phyloP scores from a whole-genome alignment of 2,329 filamentous ascomycete species.

The Fusarium sp. region DNA sequence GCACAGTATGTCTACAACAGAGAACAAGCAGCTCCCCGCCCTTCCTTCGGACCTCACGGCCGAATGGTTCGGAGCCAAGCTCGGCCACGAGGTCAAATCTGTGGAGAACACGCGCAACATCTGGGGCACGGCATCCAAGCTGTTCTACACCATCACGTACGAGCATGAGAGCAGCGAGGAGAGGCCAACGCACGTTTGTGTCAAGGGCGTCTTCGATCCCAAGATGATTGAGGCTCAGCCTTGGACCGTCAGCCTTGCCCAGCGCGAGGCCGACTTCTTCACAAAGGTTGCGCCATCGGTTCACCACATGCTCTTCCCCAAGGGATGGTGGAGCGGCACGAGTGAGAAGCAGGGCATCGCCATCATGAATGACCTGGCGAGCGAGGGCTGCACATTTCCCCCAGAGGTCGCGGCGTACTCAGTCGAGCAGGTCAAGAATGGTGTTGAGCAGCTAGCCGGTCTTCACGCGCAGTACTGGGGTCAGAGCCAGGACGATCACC shows the following conservation, averaged over 20 bases:
- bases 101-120: slow-evolving; percentile 42
- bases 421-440: slow-evolving; percentile 48
- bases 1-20: slow-evolving; percentile 11
- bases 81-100: slow-evolving; percentile 35
- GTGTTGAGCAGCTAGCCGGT: slow-evolving; percentile 54
- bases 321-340: slow-evolving; percentile 52
- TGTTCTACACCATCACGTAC: slow-evolving; percentile 46
- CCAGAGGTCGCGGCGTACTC: slow-evolving; percentile 48
- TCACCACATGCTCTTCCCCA: slow-evolving; percentile 48
- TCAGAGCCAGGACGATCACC: slow-evolving; percentile 45
- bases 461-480: slow-evolving; percentile 54
- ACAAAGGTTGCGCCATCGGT: slow-evolving; percentile 49
- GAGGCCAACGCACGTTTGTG: slow-evolving; percentile 42
- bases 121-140: slow-evolving; percentile 46
- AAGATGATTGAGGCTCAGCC: slow-evolving; percentile 45
- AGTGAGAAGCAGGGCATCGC: slow-evolving; percentile 52
- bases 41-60: slow-evolving; percentile 37
- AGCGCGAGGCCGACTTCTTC: slow-evolving; percentile 55
- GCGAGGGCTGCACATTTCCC: slow-evolving; percentile 50
- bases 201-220: slow-evolving; percentile 55
- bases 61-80: slow-evolving; percentile 40
- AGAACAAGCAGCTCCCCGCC: slow-evolving; percentile 29
- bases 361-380: slow-evolving; percentile 52
- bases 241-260: slow-evolving; percentile 44
- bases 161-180: slow-evolving; percentile 34